Percentiles rank a stretch among this genome's conserved stretches.
Evolutionary conservation across 139 green algal species (phyloP).

Genomic region (Coelastrella sp.): DNA sequence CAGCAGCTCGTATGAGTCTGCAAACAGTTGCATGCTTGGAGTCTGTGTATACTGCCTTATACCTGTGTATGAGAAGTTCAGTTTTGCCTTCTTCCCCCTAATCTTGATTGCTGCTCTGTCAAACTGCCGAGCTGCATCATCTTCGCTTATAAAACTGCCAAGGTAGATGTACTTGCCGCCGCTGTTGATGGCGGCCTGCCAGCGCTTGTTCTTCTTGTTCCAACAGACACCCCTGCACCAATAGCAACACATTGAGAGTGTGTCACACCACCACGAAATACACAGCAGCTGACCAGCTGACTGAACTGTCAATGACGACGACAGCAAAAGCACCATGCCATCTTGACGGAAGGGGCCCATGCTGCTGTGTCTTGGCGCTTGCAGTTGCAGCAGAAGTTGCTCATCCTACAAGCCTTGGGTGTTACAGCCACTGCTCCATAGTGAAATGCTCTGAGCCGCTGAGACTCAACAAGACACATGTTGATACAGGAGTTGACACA

Average conservation of each 20-base stretch:
- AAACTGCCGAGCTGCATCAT: constrained; percentile 60
- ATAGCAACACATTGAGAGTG: background rate
- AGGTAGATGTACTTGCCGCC: constrained; percentile 76
- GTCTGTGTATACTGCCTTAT: background rate
- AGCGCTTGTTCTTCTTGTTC: constrained; percentile 80
- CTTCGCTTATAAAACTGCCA: constrained; percentile 62
- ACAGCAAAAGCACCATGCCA: too few relatives aligned
- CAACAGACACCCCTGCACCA: constrained; percentile 65
- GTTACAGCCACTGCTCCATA: too few relatives aligned
- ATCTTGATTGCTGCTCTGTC: constrained; percentile 64
- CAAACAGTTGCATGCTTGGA: background rate
- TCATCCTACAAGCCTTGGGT: too few relatives aligned
- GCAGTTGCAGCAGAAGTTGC: background rate
- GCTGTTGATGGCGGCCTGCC: constrained; percentile 75
- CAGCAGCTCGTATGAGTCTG: too few relatives aligned
- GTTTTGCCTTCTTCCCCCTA: constrained; percentile 53
- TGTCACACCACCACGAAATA: background rate
- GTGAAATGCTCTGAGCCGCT: too few relatives aligned
- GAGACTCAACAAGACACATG: too few relatives aligned
- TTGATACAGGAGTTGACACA: too few relatives aligned
- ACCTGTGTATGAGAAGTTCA: constrained; percentile 54
- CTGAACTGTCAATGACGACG: background rate
- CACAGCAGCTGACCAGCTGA: background rate
- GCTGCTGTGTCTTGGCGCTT: background rate
- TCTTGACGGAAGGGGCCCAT: too few relatives aligned